phyloP scores from a whole-genome alignment of 2,329 filamentous ascomycete species.

The Ilyonectria mors-panacis region DNA sequence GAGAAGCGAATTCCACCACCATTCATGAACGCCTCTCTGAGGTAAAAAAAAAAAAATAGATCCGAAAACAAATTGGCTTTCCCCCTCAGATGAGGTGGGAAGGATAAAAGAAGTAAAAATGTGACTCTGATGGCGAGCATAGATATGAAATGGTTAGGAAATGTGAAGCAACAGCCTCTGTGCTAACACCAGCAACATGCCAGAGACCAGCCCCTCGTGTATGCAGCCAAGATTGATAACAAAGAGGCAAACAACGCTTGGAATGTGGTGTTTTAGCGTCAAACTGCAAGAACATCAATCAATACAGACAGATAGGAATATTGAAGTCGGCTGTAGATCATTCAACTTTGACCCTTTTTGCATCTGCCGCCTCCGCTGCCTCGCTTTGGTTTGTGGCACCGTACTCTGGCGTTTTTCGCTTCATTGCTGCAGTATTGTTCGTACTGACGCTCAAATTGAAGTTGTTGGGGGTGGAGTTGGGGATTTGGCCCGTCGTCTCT shows the following conservation, averaged over 20 bases:
- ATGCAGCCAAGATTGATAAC: conserved; percentile 23
- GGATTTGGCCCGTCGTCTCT: conserved; percentile 64
- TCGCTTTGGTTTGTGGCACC: conserved; percentile 59
- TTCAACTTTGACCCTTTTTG: conserved; percentile 69
- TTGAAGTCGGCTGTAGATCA: conserved; percentile 40
- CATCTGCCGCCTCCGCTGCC: conserved; percentile 59
- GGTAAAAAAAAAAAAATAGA: conserved; percentile 23
- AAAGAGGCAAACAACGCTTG: conserved; percentile 25
- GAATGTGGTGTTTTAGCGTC: conserved; percentile 17
- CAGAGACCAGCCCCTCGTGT: conserved; percentile 41
- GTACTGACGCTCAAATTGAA: conserved; percentile 42
- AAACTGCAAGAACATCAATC: not conserved
- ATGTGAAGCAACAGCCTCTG: conserved; percentile 13
- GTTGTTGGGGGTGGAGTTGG: conserved; percentile 26
- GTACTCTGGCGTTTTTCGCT: conserved; percentile 71
- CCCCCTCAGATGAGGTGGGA: not conserved
- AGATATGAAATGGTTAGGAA: conserved; percentile 3
- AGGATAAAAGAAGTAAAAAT: conserved; percentile 15
- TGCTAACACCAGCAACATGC: conserved; percentile 31
- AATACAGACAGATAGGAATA: conserved; percentile 6
- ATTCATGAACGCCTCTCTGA: conserved; percentile 28
- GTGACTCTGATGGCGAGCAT: not conserved
- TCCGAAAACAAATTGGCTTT: conserved; percentile 7
- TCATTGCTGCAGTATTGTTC: conserved; percentile 51
- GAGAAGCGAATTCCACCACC: conserved; percentile 29